Base-by-base conservation (phyloP, 768 basidiomycete genomes). In the Boletus sensibilis region DNA sequence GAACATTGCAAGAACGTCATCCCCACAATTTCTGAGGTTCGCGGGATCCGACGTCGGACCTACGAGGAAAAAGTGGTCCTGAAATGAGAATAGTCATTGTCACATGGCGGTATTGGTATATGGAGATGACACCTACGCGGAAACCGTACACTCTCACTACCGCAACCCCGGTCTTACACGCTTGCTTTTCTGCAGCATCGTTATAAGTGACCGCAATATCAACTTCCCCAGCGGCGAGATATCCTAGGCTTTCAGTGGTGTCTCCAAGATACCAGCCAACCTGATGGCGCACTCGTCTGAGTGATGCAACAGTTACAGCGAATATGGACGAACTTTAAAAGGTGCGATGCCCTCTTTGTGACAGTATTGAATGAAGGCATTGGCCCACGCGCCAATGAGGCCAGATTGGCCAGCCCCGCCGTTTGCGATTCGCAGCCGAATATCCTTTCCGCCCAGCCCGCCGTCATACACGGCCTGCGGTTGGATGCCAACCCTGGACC, bases 181-280 rank as follows among this genome's bases (percentile, higher is more conserved):
- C 62, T 37, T 77, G 73, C 9, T 55, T 37, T 65, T 84, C 83
- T 0, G 83, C 81, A 37, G 80, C 80, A 21, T 72, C 71, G 43
- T 81, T 81, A 51, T 84, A 83, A 3, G 81, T 82, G 31, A 83
- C 72, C 0, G 80, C 81, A 27, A 82, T 57, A 59, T 82, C 82
- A 4, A 81, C 77, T 3, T 67, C 63, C 14, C 78, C 78, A 4
- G 71, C 67, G 0, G 72, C 71, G 14, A 84, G 68, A 44, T 71
- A 74, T 0, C 67, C 68, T 1, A 84, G 68, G 55, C 78, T 81
- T 50, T 82, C 72, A 0, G 82, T 83, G 7, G 81, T 82, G 59
- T 84, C 83, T 6, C 80, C 81, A 25, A 83, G 68, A 63, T 79
- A 79, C 83, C 83, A 84, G 10, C 72, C 82, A 23, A 83, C 75